Base-by-base conservation (phyloP, 2,329 filamentous ascomycete species). In the Pyricularia sp. region DNA sequence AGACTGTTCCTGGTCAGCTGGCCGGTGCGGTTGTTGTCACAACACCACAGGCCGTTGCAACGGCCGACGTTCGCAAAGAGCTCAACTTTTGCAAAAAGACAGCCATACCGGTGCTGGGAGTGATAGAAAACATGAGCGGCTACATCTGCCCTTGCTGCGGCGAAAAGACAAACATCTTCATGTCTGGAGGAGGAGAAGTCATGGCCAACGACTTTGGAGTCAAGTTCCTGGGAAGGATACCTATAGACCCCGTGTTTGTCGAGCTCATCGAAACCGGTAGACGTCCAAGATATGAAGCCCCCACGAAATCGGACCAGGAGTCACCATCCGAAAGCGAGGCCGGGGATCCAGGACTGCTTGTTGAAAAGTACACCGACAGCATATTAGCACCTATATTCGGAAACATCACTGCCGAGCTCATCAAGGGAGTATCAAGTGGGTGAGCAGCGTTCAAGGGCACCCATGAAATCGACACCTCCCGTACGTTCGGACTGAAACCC, bases 71-170 rank as follows among this genome's bases (percentile, higher is more conserved):
- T 49, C 88, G 91, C 72, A 97, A 96, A 73, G 93, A 96, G 75
- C 83, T 96, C 68, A 96, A 96, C 74, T 96, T 97, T 73, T 97
- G 93, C 77, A 80, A 81, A 63, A 96, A 96, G 78, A 93, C 90
- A 1, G 84, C 85, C 33, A 87, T 96, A 62, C 81, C 82, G 2
- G 86, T 96, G 44, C 79, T 97, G 12, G 94, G 94, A 0, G 93
- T 99, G 0, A 84, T 99, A 60, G 94, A 99, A 78, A 99, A 99
- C 74, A 97, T 99, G 94, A 88, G 88, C 69, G 91, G 91, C 2
- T 96, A 90, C 70, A 89, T 94, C n/a, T 94, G 90, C 72, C 86
- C 86, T 7, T 84, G 88, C 72, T 89, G 87, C 75, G 84, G 84
- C 62, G 92, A 97, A 74, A 96, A 93, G 76, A 96, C 91, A 64